Conservation (phyloP, 1,284 basidiomycete genomes). For the Tilletiaria anomala region DNA sequence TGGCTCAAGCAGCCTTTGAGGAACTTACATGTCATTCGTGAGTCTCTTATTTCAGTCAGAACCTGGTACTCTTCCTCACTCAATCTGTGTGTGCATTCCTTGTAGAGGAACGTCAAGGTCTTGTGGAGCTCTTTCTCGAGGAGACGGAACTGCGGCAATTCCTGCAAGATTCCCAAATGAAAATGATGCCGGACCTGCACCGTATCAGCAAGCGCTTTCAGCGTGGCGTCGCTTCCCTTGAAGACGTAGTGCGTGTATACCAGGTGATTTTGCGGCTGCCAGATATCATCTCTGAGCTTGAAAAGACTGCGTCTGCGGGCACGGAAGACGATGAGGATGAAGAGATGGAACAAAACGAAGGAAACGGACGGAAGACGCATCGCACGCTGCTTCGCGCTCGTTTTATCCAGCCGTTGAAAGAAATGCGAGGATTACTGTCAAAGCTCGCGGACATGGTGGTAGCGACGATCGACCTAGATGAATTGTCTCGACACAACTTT, state of each 20-base stretch:
- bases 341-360: slow-evolving; percentile 11
- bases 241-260: slow-evolving; percentile 91
- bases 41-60: slow-evolving; percentile 37
- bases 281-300: slow-evolving; percentile 51
- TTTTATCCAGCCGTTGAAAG: slow-evolving; percentile 22
- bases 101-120: slow-evolving; percentile 49
- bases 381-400: no score
- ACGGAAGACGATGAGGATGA: no score
- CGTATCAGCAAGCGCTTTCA: slow-evolving; percentile 86
- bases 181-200: slow-evolving; percentile 79
- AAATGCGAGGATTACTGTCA: no score
- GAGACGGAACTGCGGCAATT: slow-evolving; percentile 58
- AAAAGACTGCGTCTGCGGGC: slow-evolving; percentile 17
- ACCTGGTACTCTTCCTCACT: not conserved
- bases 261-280: slow-evolving; percentile 57
- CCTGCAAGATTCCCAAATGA: slow-evolving; percentile 45
- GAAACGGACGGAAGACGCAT: no score
- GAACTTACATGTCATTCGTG: slow-evolving; percentile 81
- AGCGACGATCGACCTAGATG: slow-evolving; percentile 78
- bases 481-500: slow-evolving; percentile 68
- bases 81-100: not conserved
- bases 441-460: slow-evolving; percentile 87
- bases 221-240: slow-evolving; percentile 64
- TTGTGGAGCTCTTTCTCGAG: slow-evolving; percentile 75
- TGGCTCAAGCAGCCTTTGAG: slow-evolving; percentile 97